A percentile compares a stretch with the other conserved stretches of the same genome.
These are phyloP conservation scores for Colletotrichum incanum DNA, from an alignment of 2,329 filamentous ascomycete species.

Conservation along the genomic window DNA sequence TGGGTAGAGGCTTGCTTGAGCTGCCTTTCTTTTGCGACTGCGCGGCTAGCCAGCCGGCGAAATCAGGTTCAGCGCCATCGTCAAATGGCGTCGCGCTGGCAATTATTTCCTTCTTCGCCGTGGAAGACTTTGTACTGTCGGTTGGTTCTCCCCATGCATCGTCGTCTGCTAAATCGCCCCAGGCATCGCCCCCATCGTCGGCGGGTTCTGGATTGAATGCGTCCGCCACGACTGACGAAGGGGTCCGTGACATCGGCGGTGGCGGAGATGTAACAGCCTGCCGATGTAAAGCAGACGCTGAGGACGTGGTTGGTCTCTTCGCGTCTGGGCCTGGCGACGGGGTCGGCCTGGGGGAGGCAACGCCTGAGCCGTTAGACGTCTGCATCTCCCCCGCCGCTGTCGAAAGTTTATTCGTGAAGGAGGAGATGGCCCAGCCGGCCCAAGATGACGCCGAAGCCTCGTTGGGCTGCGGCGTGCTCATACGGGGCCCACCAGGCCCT, in stretches of 20 bases:
- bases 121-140: slow-evolving; percentile 43
- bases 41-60: slow-evolving; percentile 94
- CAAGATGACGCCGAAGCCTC: slow-evolving; percentile 77
- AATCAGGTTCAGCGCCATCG: slow-evolving; percentile 92
- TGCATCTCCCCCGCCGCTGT: slow-evolving; percentile 90
- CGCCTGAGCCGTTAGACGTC: slow-evolving; percentile 63
- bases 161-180: slow-evolving; percentile 79
- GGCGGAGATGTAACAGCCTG: slow-evolving; percentile 72
- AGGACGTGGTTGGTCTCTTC: slow-evolving; percentile 60
- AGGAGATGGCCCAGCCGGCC: slow-evolving; percentile 98
- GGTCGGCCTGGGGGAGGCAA: slow-evolving; percentile 58
- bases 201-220: slow-evolving; percentile 71
- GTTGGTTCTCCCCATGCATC: slow-evolving; percentile 61
- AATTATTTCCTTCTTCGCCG: slow-evolving; percentile 52
- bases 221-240: slow-evolving; percentile 64
- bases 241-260: slow-evolving; percentile 62
- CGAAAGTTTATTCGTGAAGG: slow-evolving; percentile 95
- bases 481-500: slow-evolving; percentile 74
- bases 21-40: slow-evolving; percentile 82
- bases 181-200: slow-evolving; percentile 79
- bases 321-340: slow-evolving; percentile 58
- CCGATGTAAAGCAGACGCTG: slow-evolving; percentile 73
- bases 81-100: slow-evolving; percentile 73
- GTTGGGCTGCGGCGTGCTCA: slow-evolving; percentile 81
- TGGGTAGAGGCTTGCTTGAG: slow-evolving; percentile 79